These are phyloP conservation scores for Colletotrichum sp. DNA, from an alignment of 2,329 filamentous ascomycete species.

Conservation along the genomic window DNA sequence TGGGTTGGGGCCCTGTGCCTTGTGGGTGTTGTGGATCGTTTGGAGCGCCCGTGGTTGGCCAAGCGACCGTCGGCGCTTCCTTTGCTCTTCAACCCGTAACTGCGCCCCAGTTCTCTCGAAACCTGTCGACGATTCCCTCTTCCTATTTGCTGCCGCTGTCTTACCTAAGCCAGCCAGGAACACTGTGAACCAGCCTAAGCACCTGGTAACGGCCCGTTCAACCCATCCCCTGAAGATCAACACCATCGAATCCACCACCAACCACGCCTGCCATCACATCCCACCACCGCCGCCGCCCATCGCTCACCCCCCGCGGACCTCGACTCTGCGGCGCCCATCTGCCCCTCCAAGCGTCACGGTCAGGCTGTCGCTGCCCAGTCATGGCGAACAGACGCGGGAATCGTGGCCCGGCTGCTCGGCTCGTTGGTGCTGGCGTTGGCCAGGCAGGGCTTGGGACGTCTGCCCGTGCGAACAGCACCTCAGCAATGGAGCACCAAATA, in stretches of 20 bases:
- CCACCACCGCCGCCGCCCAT: background rate
- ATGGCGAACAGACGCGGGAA: background rate
- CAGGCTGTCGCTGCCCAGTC: background rate
- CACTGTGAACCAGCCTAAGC: background rate
- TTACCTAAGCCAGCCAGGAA: background rate
- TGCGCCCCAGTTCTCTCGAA: background rate
- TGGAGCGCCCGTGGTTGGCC: conserved; percentile 9
- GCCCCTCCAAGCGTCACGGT: background rate
- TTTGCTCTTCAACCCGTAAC: background rate
- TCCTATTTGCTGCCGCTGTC: background rate
- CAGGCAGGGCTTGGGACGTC: background rate
- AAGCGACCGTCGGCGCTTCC: background rate
- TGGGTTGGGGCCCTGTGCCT: background rate
- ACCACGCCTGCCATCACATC: background rate
- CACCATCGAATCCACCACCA: background rate
- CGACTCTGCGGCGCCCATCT: background rate
- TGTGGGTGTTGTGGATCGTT: background rate
- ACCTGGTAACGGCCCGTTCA: background rate
- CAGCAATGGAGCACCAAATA: background rate
- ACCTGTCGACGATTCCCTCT: background rate
- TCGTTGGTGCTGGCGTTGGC: background rate
- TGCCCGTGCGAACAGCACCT: background rate
- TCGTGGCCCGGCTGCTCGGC: background rate
- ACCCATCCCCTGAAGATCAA: background rate
- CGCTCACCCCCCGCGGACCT: background rate